Conservation (phyloP, 805 yeast genomes). For the Komagataella pseudopastoris region DNA sequence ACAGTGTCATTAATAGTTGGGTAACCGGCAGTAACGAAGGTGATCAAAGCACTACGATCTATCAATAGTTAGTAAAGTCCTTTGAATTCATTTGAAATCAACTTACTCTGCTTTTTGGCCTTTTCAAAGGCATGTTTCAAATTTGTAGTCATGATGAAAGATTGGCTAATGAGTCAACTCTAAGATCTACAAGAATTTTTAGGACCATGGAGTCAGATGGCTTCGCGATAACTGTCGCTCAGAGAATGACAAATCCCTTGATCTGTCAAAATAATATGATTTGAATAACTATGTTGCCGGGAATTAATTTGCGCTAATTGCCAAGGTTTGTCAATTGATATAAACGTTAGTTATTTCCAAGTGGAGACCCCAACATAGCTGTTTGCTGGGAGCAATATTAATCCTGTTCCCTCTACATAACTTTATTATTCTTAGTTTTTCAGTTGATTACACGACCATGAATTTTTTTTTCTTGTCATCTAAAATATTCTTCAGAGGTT, state of each 20-base stretch:
- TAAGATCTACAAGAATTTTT: not conserved
- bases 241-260: too few species aligned
- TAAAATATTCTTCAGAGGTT: not conserved
- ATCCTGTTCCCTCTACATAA: too few species aligned
- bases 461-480: too few species aligned
- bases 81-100: slow-evolving; percentile 1
- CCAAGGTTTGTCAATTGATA: too few species aligned
- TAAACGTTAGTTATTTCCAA: too few species aligned
- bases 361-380: too few species aligned
- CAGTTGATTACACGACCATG: not conserved
- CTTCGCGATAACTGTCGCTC: not conserved
- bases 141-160: slow-evolving; percentile 14
- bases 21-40: slow-evolving; percentile 89
- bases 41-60: slow-evolving; percentile 76
- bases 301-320: too few species aligned
- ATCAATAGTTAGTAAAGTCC: not conserved
- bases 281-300: too few species aligned
- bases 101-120: slow-evolving; percentile 14
- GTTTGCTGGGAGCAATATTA: too few species aligned
- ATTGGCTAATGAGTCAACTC: not conserved
- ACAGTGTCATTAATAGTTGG: slow-evolving; percentile 84
- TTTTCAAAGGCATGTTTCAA: slow-evolving; percentile 20
- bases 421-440: not conserved
- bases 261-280: too few species aligned
- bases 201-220: not conserved